Evolutionary conservation across 495 filamentous ascomycete genomes (phyloP).

Genomic region (Penicillium bialowiezense): DNA sequence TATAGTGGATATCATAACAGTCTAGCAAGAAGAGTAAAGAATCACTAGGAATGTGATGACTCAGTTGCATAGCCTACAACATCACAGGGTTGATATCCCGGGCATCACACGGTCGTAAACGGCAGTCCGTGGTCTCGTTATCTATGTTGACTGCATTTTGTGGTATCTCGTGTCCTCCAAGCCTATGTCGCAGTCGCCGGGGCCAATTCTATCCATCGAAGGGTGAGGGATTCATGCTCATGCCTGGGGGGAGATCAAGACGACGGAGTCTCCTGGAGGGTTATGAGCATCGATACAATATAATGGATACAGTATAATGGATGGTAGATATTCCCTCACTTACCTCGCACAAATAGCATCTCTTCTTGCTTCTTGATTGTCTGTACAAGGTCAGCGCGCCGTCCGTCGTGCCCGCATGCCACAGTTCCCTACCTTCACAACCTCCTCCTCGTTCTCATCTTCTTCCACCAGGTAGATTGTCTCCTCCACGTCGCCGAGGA

Average conservation of each 20-base stretch:
- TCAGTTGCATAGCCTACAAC: slow-evolving; percentile 1
- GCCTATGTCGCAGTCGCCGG: slow-evolving; percentile 16
- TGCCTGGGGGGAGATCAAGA: slow-evolving; percentile 84
- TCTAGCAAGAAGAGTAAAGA: slow-evolving; percentile 11
- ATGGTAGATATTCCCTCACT: slow-evolving; percentile 27
- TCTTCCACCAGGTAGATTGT: slow-evolving; percentile 86
- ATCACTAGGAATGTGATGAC: slow-evolving; percentile 18
- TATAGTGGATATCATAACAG: not conserved
- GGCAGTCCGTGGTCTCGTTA: slow-evolving; percentile 32
- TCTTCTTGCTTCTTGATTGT: slow-evolving; percentile 94
- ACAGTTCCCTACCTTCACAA: slow-evolving; percentile 53
- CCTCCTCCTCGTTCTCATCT: slow-evolving; percentile 82
- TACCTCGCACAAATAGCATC: slow-evolving; percentile 99
- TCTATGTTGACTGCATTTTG: slow-evolving; percentile 23
- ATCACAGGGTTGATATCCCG: not conserved
- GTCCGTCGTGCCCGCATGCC: not conserved
- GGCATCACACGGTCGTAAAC: slow-evolving; percentile 12
- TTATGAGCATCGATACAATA: slow-evolving; percentile 7
- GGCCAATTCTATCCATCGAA: slow-evolving; percentile 19
- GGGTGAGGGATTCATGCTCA: slow-evolving; percentile 27
- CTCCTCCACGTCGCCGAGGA: slow-evolving; percentile 95
- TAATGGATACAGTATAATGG: not conserved
- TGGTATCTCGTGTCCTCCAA: slow-evolving; percentile 21
- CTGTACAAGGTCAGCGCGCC: slow-evolving; percentile 42
- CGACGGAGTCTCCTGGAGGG: slow-evolving; percentile 81